Conservation (phyloP, 352 stramenopile species). For the Globisporangium nunn region DNA sequence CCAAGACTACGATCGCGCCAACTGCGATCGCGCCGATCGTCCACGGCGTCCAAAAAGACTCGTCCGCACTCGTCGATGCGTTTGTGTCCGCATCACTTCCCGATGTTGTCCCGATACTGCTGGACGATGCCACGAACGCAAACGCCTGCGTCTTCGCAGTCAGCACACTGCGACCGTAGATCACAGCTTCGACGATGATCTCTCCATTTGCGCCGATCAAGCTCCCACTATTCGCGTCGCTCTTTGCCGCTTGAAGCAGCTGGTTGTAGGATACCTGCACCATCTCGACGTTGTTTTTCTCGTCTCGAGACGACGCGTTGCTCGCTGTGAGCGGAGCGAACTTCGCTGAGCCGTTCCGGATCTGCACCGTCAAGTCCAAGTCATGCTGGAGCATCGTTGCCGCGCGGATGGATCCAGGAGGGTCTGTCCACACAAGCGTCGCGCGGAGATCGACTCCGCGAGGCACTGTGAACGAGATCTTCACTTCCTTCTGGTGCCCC, state of each 20-base stretch:
- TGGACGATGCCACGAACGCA: constrained; percentile 77
- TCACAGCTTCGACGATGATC: constrained; percentile 64
- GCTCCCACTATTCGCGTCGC: constrained; percentile 14
- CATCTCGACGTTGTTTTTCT: constrained; percentile 84
- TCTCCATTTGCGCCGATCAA: constrained; percentile 28
- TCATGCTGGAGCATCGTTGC: constrained; percentile 71
- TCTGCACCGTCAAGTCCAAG: constrained; percentile 58
- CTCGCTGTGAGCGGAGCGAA: constrained; percentile 59
- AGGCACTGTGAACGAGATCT: constrained; percentile 67
- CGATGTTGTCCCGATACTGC: constrained; percentile 44
- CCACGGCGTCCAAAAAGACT: constrained; percentile 52
- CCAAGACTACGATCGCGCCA: constrained; percentile 41
- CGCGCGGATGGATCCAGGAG: constrained; percentile 51
- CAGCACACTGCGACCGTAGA: constrained; percentile 61
- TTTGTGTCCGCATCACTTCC: constrained; percentile 13
- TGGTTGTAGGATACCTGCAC: constrained; percentile 66
- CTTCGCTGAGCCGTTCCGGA: constrained; percentile 43
- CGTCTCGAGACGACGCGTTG: constrained; percentile 38
- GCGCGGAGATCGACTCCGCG: constrained; percentile 53
- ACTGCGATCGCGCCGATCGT: constrained; percentile 37
- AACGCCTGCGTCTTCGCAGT: constrained; percentile 51
- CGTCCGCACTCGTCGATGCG: constrained; percentile 2
- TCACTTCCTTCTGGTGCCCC: constrained; percentile 41
- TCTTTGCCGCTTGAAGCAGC: constrained; percentile 32
- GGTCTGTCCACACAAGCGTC: constrained; percentile 80